A percentile compares a stretch with the other conserved stretches of the same genome.
Evolutionary conservation across 1,284 basidiomycete species (phyloP).

Genomic region (Fomitopsis pinicola): DNA sequence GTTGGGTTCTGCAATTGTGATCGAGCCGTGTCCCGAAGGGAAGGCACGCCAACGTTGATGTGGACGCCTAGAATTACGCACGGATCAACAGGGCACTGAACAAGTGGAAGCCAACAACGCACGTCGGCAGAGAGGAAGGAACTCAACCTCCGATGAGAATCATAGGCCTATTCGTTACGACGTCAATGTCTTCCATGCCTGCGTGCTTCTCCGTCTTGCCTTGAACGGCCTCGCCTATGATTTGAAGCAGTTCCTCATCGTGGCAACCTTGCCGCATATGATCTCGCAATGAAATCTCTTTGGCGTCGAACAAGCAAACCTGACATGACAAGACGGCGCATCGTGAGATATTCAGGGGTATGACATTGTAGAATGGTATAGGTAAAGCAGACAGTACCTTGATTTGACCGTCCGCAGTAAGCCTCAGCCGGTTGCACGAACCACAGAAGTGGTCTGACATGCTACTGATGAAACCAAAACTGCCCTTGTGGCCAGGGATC

Average conservation of each 20-base stretch:
- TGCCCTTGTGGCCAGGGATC: conserved; percentile 70
- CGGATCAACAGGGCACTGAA: conserved; percentile 12
- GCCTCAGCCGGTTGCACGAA: conserved; percentile 78
- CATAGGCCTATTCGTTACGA: conserved; percentile 78
- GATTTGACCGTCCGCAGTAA: conserved; percentile 87
- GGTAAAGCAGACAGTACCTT: conserved; percentile 49
- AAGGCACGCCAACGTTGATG: neutral
- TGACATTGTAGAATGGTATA: neutral
- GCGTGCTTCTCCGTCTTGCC: conserved; percentile 84
- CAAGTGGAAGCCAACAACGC: conserved; percentile 1
- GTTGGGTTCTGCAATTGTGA: neutral
- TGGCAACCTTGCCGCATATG: conserved; percentile 59
- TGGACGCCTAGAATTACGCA: neutral
- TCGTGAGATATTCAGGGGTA: neutral
- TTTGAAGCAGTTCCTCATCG: conserved; percentile 61
- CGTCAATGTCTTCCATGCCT: conserved; percentile 79
- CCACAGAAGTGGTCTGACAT: conserved; percentile 93
- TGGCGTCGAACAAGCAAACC: conserved; percentile 86
- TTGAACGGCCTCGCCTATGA: conserved; percentile 63
- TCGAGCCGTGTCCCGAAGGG: neutral
- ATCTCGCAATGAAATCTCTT: conserved; percentile 80
- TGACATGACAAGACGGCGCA: conserved; percentile 25
- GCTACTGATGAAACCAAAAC: conserved; percentile 85
- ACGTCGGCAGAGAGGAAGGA: conserved; percentile 24
- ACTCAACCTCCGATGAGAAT: conserved; percentile 88